Base-by-base conservation (phyloP, 2,329 filamentous ascomycete species). In the Metarhizium album region DNA sequence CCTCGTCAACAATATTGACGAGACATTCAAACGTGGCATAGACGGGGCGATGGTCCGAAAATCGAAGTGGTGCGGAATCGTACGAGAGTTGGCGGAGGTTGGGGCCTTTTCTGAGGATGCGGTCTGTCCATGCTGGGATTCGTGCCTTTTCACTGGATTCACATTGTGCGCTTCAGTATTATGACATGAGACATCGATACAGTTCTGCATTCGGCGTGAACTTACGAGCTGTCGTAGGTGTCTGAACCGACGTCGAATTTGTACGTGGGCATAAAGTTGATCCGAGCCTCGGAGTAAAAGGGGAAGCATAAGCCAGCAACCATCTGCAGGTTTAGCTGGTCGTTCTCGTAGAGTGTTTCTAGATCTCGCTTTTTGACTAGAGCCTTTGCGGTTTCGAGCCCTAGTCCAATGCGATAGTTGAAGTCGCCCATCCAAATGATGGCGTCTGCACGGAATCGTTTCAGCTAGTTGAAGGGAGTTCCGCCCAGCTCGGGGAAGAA, bases 341-440 rank as follows among this genome's bases (percentile, higher is more conserved):
- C 91, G 60, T 96, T 94, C 54, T 93, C 86, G 63, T 95, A 94
- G 47, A 97, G 70, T 18, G 77, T 83, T 51, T 85, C 86, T 11
- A 95, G 73, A 60, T 96, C 85, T 24, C 79, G 74, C 50, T 79
- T 76, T 59, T 84, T 79, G 50, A 95, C 81, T 9, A 95, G 71
- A 31, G 83, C 78, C 57, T 87, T 84, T 7, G 89, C 87, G 53
- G 78, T 83, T 38, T 95, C 89, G 56, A 88, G 82, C 43, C 77
- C 78, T 52, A 97, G 75, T 1, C 90, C 91, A 59, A 98, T 95
- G 18, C 93, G 85, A 67, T 98, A 98, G 64, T 98, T 98, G 73
- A 98, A 98, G 66, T 98, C 93, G 4, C 93, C 93, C 42, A 96
- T 78, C 91, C 93, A 98, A 49, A 96, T 84, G 35, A 97, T 84